Percentiles rank a stretch among this genome's conserved stretches.
Conservation (phyloP, 257 asterid genomes). For the Solanum paucissectum region DNA sequence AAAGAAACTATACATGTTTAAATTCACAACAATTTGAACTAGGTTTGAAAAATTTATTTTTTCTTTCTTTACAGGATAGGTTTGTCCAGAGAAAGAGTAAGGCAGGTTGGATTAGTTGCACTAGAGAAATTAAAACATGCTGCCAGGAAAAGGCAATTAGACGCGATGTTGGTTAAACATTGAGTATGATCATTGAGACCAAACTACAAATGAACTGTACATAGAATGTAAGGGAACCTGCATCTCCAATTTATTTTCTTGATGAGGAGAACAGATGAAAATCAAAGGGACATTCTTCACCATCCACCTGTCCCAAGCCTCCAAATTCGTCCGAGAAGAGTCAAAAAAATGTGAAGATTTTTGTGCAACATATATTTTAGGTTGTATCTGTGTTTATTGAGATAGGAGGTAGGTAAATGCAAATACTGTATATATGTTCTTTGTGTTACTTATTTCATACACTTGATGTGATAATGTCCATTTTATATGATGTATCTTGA, state of each 20-base stretch:
- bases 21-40: background rate
- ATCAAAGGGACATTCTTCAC: background rate
- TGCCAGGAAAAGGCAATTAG: constrained; percentile 60
- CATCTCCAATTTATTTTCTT: background rate
- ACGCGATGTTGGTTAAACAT: constrained; percentile 64
- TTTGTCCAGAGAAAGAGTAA: constrained; percentile 87
- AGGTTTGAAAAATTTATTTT: background rate
- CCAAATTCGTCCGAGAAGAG: background rate
- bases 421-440: background rate
- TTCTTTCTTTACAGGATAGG: constrained; percentile 61
- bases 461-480: background rate
- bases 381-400: background rate
- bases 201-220: background rate
- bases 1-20: background rate
- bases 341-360: background rate
- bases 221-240: background rate
- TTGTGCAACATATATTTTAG: background rate
- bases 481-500: background rate
- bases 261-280: background rate
- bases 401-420: background rate
- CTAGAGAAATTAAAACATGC: constrained; percentile 87
- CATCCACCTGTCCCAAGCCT: background rate
- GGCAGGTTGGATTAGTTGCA: constrained; percentile 95
- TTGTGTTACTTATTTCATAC: background rate
- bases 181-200: constrained; percentile 2